phyloP scores from a whole-genome alignment of 2,329 filamentous ascomycete genomes.

The Apiospora rasikravindrae region DNA sequence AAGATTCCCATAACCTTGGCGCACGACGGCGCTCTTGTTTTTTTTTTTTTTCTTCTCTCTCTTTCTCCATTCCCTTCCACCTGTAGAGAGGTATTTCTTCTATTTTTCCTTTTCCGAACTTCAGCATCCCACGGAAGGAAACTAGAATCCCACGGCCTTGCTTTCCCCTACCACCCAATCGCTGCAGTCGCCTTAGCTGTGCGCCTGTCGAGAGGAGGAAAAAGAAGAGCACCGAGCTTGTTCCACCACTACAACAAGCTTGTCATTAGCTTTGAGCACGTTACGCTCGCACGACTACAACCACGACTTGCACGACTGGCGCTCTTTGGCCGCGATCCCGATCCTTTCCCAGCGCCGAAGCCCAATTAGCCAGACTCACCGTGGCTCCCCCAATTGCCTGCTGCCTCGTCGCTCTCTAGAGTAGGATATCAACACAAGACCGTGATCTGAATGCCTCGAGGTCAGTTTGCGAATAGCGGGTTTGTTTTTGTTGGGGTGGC shows the following conservation, averaged over 20 bases:
- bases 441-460: constrained; percentile 21
- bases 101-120: neutral
- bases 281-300: neutral
- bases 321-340: neutral
- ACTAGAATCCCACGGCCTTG: neutral
- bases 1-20: constrained; percentile 19
- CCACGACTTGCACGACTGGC: neutral
- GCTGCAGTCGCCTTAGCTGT: constrained; percentile 16
- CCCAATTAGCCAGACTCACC: neutral
- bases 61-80: neutral
- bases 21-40: constrained; percentile 6
- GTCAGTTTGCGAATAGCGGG: neutral
- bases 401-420: neutral
- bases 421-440: neutral
- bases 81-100: neutral
- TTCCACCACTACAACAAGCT: neutral
- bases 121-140: neutral
- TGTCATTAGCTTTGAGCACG: neutral
- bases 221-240: neutral
- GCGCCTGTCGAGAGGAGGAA: constrained; percentile 7
- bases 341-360: neutral
- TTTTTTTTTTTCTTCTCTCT: neutral
- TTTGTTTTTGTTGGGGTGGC: constrained; percentile 2
- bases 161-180: neutral
- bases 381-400: neutral